These are phyloP conservation scores for Ogataea chonburiensis DNA, from an alignment of 805 yeast genomes.

Conservation along the genomic window DNA sequence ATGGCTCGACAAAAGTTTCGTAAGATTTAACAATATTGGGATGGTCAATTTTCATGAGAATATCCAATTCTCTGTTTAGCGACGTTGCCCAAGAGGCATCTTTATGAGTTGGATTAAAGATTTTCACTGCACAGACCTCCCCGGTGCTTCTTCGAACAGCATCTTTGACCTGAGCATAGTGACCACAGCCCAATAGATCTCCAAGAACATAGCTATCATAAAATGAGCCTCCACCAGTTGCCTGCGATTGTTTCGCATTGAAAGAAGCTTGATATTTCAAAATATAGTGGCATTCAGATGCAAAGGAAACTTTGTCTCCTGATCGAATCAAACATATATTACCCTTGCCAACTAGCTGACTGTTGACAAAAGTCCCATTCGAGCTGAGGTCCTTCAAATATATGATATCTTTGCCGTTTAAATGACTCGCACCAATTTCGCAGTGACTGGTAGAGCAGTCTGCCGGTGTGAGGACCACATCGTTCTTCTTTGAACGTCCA, in stretches of 20 bases:
- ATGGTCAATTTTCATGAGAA: slow-evolving; percentile 63
- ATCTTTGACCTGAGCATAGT: slow-evolving; percentile 78
- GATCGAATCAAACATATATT: slow-evolving; percentile 50
- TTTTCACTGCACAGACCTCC: slow-evolving; percentile 66
- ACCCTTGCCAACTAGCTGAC: slow-evolving; percentile 48
- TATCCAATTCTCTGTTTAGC: slow-evolving; percentile 65
- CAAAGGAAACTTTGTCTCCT: slow-evolving; percentile 65
- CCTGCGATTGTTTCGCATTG: slow-evolving; percentile 5
- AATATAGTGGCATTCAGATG: slow-evolving; percentile 33
- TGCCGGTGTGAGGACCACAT: slow-evolving; percentile 40
- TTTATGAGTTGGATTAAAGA: slow-evolving; percentile 47
- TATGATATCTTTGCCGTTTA: slow-evolving; percentile 38
- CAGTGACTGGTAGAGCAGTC: slow-evolving; percentile 72
- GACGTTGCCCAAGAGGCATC: slow-evolving; percentile 27
- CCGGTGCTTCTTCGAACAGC: slow-evolving; percentile 60
- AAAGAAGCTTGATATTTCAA: slow-evolving; percentile 20
- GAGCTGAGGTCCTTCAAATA: slow-evolving; percentile 56
- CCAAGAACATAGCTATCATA: slow-evolving; percentile 59
- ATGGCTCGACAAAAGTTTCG: slow-evolving; percentile 52
- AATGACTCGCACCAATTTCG: slow-evolving; percentile 43
- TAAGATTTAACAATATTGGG: slow-evolving; percentile 68
- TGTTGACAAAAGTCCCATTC: slow-evolving; percentile 70
- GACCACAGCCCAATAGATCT: slow-evolving; percentile 68
- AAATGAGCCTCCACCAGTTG: slow-evolving; percentile 38
- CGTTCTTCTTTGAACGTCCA: slow-evolving; percentile 46